These are phyloP conservation scores for Umbelopsis sp. DNA, from an alignment of 192 early-diverging fungal species.

Conservation along the genomic window DNA sequence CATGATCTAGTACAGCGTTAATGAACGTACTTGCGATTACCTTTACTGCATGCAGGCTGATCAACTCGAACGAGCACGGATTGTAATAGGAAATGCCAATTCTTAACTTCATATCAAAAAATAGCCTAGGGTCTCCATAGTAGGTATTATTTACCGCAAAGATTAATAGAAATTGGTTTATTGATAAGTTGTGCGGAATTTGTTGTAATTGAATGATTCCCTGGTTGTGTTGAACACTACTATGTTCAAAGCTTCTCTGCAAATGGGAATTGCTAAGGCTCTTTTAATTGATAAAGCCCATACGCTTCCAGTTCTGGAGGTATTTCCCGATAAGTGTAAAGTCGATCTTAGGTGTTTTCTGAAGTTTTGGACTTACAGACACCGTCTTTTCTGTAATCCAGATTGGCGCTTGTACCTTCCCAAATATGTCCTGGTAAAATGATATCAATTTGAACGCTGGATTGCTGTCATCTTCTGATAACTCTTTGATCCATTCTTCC, in stretches of 20 bases:
- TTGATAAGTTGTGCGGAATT: no score
- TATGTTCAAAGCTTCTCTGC: no score
- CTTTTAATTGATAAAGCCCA: no score
- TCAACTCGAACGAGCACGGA: neutral
- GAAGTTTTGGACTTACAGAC: neutral
- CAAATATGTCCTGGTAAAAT: constrained; percentile 22
- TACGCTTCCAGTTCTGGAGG: neutral
- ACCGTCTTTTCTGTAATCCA: constrained; percentile 25
- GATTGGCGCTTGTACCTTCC: constrained; percentile 9
- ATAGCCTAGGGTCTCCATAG: no score
- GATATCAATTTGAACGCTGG: constrained; percentile 29
- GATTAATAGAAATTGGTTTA: no score
- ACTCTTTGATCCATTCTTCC: constrained; percentile 22
- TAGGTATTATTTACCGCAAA: no score
- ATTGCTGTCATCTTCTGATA: constrained; percentile 30
- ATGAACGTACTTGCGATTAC: constrained; percentile 61
- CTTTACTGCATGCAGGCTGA: constrained; percentile 63
- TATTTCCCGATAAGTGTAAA: neutral
- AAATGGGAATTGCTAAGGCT: no score
- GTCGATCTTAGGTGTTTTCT: constrained; percentile 9
- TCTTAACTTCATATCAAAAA: no score
- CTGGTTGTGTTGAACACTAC: no score
- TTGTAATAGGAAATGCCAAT: neutral
- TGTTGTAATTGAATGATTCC: no score
- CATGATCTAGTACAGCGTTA: no score